Evolutionary conservation across 1,139 yeast species (phyloP).

Genomic region (Oligophagozyma castellii): DNA sequence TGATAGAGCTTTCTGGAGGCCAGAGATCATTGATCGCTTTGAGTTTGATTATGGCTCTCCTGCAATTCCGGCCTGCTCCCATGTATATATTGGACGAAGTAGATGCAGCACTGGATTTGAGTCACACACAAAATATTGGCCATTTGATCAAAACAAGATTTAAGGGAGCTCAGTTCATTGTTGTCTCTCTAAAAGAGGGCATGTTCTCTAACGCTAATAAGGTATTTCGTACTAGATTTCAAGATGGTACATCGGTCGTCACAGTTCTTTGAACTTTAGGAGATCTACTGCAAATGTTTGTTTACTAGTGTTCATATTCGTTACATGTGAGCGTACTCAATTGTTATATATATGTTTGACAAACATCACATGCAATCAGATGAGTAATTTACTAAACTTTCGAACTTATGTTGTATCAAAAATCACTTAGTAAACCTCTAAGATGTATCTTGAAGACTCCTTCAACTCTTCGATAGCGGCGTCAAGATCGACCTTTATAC

Average conservation of each 20-base stretch:
- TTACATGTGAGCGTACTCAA: not conserved
- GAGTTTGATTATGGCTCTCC: conserved; percentile 75
- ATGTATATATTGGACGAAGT: conserved; percentile 96
- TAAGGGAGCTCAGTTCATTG: conserved; percentile 91
- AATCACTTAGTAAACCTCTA: conserved; percentile 64
- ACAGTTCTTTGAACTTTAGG: conserved; percentile 31
- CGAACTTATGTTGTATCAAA: no score
- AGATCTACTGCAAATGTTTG: not conserved
- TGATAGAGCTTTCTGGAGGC: conserved; percentile 94
- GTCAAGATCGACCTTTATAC: conserved; percentile 56
- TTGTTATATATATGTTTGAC: not conserved
- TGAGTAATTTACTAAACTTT: not conserved
- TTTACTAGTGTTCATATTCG: not conserved
- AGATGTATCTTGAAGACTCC: conserved; percentile 81
- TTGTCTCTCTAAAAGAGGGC: conserved; percentile 93
- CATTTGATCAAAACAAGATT: conserved; percentile 89
- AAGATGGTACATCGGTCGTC: conserved; percentile 93
- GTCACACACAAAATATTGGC: conserved; percentile 96
- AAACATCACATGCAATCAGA: not conserved
- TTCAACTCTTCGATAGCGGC: conserved; percentile 85
- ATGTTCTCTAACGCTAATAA: conserved; percentile 96
- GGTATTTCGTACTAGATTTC: conserved; percentile 85
- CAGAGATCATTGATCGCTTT: conserved; percentile 89
- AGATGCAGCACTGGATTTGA: conserved; percentile 93
- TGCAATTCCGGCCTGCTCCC: conserved; percentile 95